Percentiles rank a stretch among this genome's conserved stretches.
Evolutionary conservation across 495 filamentous ascomycete species (phyloP).

Genomic region (Aspergillus conjunctus): DNA sequence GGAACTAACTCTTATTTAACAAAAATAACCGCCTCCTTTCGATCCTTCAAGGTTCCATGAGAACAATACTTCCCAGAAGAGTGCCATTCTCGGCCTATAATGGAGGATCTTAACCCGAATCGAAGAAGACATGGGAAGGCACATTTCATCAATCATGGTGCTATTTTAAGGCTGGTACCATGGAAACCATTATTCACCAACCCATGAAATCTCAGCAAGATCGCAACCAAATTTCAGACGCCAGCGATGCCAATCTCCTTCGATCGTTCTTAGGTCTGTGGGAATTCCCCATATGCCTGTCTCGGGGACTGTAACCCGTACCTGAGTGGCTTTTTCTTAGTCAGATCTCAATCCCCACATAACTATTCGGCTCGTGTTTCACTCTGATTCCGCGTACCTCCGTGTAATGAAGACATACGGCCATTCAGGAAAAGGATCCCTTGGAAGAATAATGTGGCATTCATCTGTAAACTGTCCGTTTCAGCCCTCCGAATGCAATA

Average conservation of each 20-base stretch:
- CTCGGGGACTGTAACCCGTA: background rate
- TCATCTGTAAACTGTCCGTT: background rate
- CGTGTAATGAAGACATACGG: background rate
- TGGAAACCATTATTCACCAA: slow-evolving; percentile 5
- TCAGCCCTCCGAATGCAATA: slow-evolving; percentile 1
- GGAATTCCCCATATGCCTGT: background rate
- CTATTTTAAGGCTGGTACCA: slow-evolving; percentile 27
- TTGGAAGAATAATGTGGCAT: no score
- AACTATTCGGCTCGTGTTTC: slow-evolving; percentile 1
- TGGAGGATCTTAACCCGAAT: slow-evolving; percentile 16
- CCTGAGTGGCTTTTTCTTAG: background rate
- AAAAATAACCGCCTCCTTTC: background rate
- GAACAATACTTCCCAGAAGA: background rate
- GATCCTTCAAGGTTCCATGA: slow-evolving; percentile 6
- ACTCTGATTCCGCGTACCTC: slow-evolving; percentile 7
- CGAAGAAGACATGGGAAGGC: slow-evolving; percentile 12
- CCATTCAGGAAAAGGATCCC: no score
- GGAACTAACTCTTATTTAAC: background rate
- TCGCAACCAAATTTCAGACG: slow-evolving; percentile 4
- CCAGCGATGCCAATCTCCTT: background rate
- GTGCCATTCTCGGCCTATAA: background rate
- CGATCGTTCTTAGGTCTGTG: background rate
- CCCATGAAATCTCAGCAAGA: background rate
- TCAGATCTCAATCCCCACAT: background rate
- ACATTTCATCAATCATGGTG: slow-evolving; percentile 4